phyloP scores from a whole-genome alignment of 208 protist genomes.

The Leishmania gerbilli region DNA sequence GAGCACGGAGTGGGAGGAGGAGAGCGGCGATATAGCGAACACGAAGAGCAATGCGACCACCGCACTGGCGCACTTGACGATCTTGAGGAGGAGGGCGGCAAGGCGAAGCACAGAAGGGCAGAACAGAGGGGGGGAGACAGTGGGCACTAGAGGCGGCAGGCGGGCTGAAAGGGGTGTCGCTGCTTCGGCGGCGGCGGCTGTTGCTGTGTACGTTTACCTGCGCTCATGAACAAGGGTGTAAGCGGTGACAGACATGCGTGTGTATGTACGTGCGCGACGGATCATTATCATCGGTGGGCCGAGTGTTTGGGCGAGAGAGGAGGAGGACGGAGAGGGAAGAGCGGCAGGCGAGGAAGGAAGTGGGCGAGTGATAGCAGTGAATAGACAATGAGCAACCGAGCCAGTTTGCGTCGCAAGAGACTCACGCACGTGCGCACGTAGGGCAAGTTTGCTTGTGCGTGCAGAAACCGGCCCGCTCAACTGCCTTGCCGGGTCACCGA shows the following conservation, averaged over 20 bases:
- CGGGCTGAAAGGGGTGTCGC: neutral
- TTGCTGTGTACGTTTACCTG: neutral
- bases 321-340: neutral
- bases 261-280: neutral
- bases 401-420: neutral
- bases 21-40: neutral
- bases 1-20: neutral
- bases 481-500: neutral
- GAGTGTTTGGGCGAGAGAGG: neutral
- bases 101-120: neutral
- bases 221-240: neutral
- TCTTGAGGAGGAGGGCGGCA: neutral
- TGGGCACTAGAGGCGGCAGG: neutral
- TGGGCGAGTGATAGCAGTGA: neutral
- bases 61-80: neutral
- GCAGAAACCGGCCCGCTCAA: neutral
- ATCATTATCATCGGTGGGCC: neutral
- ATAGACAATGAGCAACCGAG: neutral
- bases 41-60: neutral
- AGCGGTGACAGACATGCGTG: neutral
- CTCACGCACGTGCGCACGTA: neutral
- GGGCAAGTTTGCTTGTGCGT: neutral
- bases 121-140: neutral
- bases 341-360: neutral
- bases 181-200: neutral